Evolutionary conservation across 176 grass and related monocot genomes (phyloP), one percentile per base, ranked within the genome.

Genomic region (Triticum turgidum): DNA sequence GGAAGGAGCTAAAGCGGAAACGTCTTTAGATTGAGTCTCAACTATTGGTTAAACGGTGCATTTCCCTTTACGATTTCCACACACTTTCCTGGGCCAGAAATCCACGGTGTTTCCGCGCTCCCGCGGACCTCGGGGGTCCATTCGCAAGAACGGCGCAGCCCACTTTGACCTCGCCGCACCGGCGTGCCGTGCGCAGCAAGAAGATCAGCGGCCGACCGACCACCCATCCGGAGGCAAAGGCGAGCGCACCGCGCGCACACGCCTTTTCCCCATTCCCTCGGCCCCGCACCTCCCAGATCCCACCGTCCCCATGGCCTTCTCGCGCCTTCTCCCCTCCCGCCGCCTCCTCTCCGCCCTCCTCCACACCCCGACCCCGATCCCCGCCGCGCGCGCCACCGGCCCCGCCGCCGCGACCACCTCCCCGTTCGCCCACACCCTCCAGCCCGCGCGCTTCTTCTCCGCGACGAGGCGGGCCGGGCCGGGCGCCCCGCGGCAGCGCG

Each of bases 291-390:
- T 69, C 49, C 83, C 90, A 88, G 87, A 85, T 85, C 81, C 89
- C 67, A 69, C 81, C 69, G 58, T 13, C 0, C 12, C 87, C 87
- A 89, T 89, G 87, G 86, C 90, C n/a, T 81, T 84, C 77, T 89
- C 90, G 64, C 90, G 87, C 52, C 82, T 86, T 76, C 83, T 82
- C 65, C 65, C 87, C 71, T 79, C 67, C 63, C 87, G 86, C 87
- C 84, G 89, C 87, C 67, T 91, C 86, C 88, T 92, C 84, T 89
- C 90, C 90, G 66, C 84, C 72, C 76, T 86, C 84, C 86, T 89
- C 86, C 91, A 78, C 82, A 12, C 73, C 33, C 81, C 84, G 35
- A 14, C 33, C 22, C 82, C 82, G 69, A 25, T 29, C 72, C 76
- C 84, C 27, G 39, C 65, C 52, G 38, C 77, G 5, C 35, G 45